Evolutionary conservation across 75 land plant genomes (phyloP).

Genomic region (Pinus taeda): DNA sequence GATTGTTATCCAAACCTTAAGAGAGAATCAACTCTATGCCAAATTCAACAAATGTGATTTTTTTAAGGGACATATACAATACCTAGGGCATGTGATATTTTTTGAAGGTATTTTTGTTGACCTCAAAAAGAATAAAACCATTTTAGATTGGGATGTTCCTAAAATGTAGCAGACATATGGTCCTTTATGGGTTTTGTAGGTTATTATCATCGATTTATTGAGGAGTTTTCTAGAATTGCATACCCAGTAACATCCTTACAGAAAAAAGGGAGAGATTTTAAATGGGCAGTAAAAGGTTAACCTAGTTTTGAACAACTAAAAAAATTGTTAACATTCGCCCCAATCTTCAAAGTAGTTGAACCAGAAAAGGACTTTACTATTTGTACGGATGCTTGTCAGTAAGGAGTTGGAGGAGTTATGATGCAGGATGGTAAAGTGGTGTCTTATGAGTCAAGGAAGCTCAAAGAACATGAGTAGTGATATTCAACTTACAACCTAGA

Average conservation of each 20-base stretch:
- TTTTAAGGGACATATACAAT: not conserved
- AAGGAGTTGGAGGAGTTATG: not conserved
- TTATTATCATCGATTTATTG: not conserved
- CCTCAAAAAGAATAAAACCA: not conserved
- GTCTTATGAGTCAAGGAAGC: not conserved
- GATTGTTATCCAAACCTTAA: not conserved
- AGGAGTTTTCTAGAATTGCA: not conserved
- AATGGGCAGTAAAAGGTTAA: not conserved
- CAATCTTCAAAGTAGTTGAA: no score
- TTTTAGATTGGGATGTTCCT: not conserved
- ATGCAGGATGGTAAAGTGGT: not conserved
- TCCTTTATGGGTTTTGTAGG: not conserved
- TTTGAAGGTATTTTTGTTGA: not conserved
- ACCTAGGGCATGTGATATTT: not conserved
- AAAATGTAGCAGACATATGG: not conserved
- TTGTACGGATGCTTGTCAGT: not conserved
- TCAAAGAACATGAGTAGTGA: not conserved
- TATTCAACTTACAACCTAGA: not conserved
- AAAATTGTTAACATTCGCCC: no score
- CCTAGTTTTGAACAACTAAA: no score
- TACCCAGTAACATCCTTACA: not conserved
- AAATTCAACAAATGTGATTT: not conserved
- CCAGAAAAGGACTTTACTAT: not conserved
- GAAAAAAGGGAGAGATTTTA: not conserved
- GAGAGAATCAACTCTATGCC: not conserved